phyloP scores from a whole-genome alignment of 2,329 filamentous ascomycete genomes.

The Fusarium veterinarium region DNA sequence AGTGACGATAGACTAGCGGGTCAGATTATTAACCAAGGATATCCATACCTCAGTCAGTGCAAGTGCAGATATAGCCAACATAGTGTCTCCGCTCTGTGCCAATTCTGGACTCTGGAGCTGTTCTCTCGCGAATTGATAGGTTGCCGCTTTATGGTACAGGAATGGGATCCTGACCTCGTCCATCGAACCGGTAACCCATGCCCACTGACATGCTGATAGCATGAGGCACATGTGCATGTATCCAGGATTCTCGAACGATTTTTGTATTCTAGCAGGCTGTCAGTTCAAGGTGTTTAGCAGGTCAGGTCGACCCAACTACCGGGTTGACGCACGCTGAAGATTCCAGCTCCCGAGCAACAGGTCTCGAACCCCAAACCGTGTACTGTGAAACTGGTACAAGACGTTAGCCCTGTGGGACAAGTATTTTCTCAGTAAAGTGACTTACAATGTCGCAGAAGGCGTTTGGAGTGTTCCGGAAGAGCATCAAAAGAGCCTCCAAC shows the following conservation, averaged over 20 bases:
- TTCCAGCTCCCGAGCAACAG: constrained; percentile 51
- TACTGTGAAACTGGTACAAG: constrained; percentile 53
- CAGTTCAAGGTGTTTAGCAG: constrained; percentile 13
- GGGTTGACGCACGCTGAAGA: constrained; percentile 45
- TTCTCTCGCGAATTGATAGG: constrained; percentile 59
- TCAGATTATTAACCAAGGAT: background rate
- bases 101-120: constrained; percentile 54
- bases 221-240: constrained; percentile 60
- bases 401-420: constrained; percentile 21
- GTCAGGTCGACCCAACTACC: background rate
- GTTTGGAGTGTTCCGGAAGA: constrained; percentile 47
- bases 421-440: background rate
- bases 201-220: constrained; percentile 59
- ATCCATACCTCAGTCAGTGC: constrained; percentile 56
- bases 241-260: constrained; percentile 57
- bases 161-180: constrained; percentile 59
- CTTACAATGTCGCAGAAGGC: constrained; percentile 47
- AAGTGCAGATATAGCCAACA: constrained; percentile 57
- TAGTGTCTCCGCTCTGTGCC: constrained; percentile 55
- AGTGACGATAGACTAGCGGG: background rate
- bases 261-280: constrained; percentile 51
- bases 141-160: constrained; percentile 59
- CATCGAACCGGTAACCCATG: constrained; percentile 58
- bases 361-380: constrained; percentile 55
- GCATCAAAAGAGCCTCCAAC: constrained; percentile 49